Conservation (phyloP, 2,329 filamentous ascomycete genomes). For the Fusarium tupiense region DNA sequence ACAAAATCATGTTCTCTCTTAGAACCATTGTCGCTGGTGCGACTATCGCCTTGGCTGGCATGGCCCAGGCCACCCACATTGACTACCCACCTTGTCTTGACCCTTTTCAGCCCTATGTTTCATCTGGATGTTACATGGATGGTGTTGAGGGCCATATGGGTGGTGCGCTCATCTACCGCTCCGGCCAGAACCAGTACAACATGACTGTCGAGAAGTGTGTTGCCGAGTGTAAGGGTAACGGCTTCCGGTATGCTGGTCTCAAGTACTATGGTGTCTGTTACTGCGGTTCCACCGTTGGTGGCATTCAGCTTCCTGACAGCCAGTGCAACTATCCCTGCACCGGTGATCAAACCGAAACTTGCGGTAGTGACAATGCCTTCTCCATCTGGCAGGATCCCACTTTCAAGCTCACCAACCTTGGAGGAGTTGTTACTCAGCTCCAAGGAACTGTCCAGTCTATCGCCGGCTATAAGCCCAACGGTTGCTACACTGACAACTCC, state of each 20-base stretch:
- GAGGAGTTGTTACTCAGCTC: slow-evolving; percentile 47
- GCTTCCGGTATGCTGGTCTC: slow-evolving; percentile 61
- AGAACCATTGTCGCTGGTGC: slow-evolving; percentile 48
- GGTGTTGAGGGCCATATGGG: slow-evolving; percentile 40
- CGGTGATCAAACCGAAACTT: slow-evolving; percentile 56
- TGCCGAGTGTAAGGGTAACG: slow-evolving; percentile 61
- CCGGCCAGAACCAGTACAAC: slow-evolving; percentile 47
- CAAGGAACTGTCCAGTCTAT: slow-evolving; percentile 48
- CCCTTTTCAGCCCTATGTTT: slow-evolving; percentile 58
- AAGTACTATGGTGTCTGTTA: slow-evolving; percentile 64
- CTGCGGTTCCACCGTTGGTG: slow-evolving; percentile 61
- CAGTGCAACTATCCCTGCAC: slow-evolving; percentile 68
- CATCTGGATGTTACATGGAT: slow-evolving; percentile 60
- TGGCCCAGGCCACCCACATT: slow-evolving; percentile 54
- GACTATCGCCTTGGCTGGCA: slow-evolving; percentile 51
- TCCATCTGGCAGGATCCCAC: slow-evolving; percentile 61
- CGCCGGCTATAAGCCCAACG: slow-evolving; percentile 66
- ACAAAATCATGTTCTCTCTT: slow-evolving; percentile 34
- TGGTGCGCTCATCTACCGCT: slow-evolving; percentile 56
- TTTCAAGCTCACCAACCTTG: slow-evolving; percentile 52
- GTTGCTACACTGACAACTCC: slow-evolving; percentile 66
- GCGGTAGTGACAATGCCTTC: slow-evolving; percentile 59
- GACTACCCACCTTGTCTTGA: slow-evolving; percentile 57
- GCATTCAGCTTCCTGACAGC: slow-evolving; percentile 60
- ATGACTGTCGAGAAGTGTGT: slow-evolving; percentile 61